Conservation (phyloP, 2,329 filamentous ascomycete genomes). For the Clonostachys chloroleuca region DNA sequence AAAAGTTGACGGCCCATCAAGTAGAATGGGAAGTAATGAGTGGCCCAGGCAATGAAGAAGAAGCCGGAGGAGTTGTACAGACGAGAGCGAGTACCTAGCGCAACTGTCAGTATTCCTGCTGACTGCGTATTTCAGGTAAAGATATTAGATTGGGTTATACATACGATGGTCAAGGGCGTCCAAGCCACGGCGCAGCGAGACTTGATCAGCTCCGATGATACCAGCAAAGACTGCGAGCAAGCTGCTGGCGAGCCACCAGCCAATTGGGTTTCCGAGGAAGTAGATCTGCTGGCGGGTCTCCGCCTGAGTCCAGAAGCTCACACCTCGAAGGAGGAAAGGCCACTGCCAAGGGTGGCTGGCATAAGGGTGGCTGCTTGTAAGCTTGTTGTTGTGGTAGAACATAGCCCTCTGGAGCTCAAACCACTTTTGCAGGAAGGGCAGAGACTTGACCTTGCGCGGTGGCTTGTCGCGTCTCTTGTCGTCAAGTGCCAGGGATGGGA, state of each 20-base stretch:
- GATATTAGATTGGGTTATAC: conserved; percentile 28
- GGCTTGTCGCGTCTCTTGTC: conserved; percentile 71
- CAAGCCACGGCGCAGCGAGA: conserved; percentile 86
- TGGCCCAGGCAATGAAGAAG: conserved; percentile 97
- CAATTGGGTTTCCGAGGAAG: conserved; percentile 93
- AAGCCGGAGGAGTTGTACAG: conserved; percentile 98
- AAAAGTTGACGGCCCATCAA: conserved; percentile 98
- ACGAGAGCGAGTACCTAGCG: conserved; percentile 76
- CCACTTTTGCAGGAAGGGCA: conserved; percentile 92
- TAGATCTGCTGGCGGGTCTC: conserved; percentile 96
- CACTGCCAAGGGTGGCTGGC: conserved; percentile 92
- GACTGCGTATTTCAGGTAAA: not conserved
- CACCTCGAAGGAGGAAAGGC: conserved; percentile 94
- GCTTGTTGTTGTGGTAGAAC: conserved; percentile 99
- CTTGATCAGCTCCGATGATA: conserved; percentile 86
- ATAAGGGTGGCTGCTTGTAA: conserved; percentile 96
- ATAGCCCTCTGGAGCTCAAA: conserved; percentile 95
- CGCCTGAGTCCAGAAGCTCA: conserved; percentile 98
- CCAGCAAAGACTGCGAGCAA: conserved; percentile 90
- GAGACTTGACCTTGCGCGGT: conserved; percentile 71
- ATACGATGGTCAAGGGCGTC: conserved; percentile 91
- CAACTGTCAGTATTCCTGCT: conserved; percentile 1
- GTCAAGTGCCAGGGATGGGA: conserved; percentile 72
- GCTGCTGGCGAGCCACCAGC: conserved; percentile 95
- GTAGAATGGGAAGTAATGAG: conserved; percentile 96